A percentile compares a stretch with the other conserved stretches of the same genome.
These are phyloP conservation scores for Claviceps cyperi DNA, from an alignment of 2,329 filamentous ascomycete species.

Conservation along the genomic window DNA sequence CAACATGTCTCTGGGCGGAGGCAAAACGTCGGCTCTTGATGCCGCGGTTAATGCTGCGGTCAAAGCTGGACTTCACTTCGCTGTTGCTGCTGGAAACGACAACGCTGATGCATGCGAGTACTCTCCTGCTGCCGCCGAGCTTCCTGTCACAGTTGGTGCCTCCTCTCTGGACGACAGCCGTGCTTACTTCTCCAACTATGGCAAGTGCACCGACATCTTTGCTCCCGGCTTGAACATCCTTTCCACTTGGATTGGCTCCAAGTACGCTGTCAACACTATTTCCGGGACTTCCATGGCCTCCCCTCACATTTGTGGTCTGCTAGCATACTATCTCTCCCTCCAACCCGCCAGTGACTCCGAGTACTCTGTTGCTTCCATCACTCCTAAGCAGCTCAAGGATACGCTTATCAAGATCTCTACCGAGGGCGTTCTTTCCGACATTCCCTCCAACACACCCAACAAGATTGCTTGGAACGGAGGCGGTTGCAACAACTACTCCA, in stretches of 20 bases:
- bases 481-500: constrained; percentile 78
- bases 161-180: constrained; percentile 87
- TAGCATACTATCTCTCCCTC: constrained; percentile 95
- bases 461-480: constrained; percentile 98
- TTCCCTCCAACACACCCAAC: constrained; percentile 80
- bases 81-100: constrained; percentile 95
- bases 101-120: constrained; percentile 99
- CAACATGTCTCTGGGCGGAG: constrained; percentile 98
- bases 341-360: constrained; percentile 83
- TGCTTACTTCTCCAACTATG: constrained; percentile 99
- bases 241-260: constrained; percentile 96
- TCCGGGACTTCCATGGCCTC: constrained; percentile 99
- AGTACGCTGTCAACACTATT: constrained; percentile 95
- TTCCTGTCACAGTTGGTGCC: constrained; percentile 91
- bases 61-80: constrained; percentile 84
- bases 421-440: constrained; percentile 59
- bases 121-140: constrained; percentile 82
- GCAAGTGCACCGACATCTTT: constrained; percentile 99
- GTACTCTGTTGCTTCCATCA: constrained; percentile 78
- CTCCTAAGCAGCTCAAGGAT: constrained; percentile 86
- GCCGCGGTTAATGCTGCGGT: constrained; percentile 89
- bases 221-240: constrained; percentile 92
- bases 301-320: constrained; percentile 86
- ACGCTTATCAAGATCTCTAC: constrained; percentile 76
- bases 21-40: constrained; percentile 87